Conservation (phyloP, 148 eudicot genomes). For the Chenopodium berlandieri region DNA sequence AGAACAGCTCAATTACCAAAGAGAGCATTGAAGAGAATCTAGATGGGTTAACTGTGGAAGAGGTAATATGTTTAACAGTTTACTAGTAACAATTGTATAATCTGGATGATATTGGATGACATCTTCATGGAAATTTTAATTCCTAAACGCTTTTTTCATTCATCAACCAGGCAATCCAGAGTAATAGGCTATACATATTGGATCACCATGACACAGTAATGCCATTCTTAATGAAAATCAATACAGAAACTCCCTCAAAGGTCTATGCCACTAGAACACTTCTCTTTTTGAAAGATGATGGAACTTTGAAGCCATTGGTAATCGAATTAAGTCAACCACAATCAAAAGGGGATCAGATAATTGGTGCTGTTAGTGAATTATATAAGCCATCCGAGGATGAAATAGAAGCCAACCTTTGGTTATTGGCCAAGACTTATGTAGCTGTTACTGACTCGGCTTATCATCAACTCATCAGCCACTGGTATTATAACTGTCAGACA, state of each 20-base stretch:
- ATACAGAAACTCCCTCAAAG: conserved; percentile 45
- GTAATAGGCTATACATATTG: conserved; percentile 54
- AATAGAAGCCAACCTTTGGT: conserved; percentile 56
- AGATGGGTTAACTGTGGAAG: conserved; percentile 48
- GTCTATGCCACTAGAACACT: conserved; percentile 71
- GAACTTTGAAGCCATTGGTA: conserved; percentile 66
- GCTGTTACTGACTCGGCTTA: conserved; percentile 70
- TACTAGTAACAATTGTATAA: background rate
- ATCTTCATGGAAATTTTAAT: background rate
- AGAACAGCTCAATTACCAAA: conserved; percentile 53
- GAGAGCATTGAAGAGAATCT: conserved; percentile 46
- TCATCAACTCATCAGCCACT: conserved; percentile 88
- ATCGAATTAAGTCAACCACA: conserved; percentile 71
- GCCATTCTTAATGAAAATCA: conserved; percentile 63
- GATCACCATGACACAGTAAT: conserved; percentile 68
- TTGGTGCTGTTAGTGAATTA: conserved; percentile 53
- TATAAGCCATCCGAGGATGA: conserved; percentile 53
- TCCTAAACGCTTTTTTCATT: background rate
- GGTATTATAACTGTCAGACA: conserved; percentile 36
- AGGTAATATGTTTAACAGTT: conserved; percentile 46
- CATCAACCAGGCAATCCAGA: conserved; percentile 43
- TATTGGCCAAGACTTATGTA: conserved; percentile 84
- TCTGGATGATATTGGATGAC: background rate
- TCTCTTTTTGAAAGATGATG: conserved; percentile 56
- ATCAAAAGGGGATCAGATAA: conserved; percentile 41